Conservation (phyloP, 805 yeast species). For the Danielozyma ontarioensis region DNA sequence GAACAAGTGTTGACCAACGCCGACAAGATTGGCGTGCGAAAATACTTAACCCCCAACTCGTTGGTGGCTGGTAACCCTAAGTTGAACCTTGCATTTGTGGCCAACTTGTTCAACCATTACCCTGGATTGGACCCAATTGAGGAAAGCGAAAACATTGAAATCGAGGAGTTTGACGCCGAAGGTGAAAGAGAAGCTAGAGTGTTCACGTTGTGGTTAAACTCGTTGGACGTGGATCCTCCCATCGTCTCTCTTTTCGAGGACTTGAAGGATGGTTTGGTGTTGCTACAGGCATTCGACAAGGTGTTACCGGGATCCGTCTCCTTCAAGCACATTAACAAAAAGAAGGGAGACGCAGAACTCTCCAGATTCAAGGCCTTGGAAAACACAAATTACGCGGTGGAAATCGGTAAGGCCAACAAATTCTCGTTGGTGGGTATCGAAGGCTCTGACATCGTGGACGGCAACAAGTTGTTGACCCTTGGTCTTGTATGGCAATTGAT, state of each 20-base stretch:
- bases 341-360: conserved; percentile 62
- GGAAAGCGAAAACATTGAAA: conserved; percentile 85
- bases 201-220: conserved; percentile 94
- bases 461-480: conserved; percentile 79
- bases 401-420: conserved; percentile 84
- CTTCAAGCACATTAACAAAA: conserved; percentile 73
- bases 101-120: conserved; percentile 91
- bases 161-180: conserved; percentile 98
- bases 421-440: conserved; percentile 97
- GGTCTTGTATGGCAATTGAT: conserved; percentile 98
- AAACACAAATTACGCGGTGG: conserved; percentile 98
- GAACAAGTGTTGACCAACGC: conserved; percentile 83
- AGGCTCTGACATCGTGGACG: conserved; percentile 96
- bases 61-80: conserved; percentile 95
- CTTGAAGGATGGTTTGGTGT: conserved; percentile 83
- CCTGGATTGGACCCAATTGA: conserved; percentile 96
- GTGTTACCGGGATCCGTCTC: conserved; percentile 92
- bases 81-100: conserved; percentile 94
- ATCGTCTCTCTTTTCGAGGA: conserved; percentile 90
- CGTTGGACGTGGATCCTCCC: conserved; percentile 93
- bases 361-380: conserved; percentile 93
- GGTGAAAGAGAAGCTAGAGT: conserved; percentile 99
- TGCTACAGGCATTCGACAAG: conserved; percentile 91
- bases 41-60: conserved; percentile 89
- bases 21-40: conserved; percentile 86